Evolutionary conservation across 2,329 filamentous ascomycete species (phyloP).

Genomic region (Arthrocladium fulminans): DNA sequence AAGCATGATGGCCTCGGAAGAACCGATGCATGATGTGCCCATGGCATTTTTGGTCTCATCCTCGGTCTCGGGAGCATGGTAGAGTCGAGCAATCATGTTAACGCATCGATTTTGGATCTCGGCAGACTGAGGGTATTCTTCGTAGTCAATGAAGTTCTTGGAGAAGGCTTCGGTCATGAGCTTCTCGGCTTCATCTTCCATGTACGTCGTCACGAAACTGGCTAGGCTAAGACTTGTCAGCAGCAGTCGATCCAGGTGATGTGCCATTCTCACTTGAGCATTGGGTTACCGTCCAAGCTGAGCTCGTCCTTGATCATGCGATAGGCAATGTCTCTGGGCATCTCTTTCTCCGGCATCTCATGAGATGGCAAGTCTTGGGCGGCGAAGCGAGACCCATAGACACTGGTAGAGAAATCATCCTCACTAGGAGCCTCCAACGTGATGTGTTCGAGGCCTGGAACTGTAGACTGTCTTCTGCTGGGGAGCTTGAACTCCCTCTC

Average conservation of each 20-base stretch:
- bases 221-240: constrained; percentile 54
- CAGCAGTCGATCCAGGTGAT: not conserved
- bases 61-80: constrained; percentile 62
- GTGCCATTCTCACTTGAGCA: constrained; percentile 46
- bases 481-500: constrained; percentile 10
- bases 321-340: constrained; percentile 90
- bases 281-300: constrained; percentile 82
- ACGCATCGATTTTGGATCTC: constrained; percentile 89
- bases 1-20: constrained; percentile 59
- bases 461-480: constrained; percentile 15
- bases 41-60: constrained; percentile 49
- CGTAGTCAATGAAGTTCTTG: constrained; percentile 93
- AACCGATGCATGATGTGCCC: constrained; percentile 81
- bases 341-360: constrained; percentile 82
- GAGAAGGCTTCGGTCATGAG: constrained; percentile 87
- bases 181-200: constrained; percentile 94
- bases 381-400: constrained; percentile 83
- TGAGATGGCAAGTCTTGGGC: constrained; percentile 67
- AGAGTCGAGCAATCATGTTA: constrained; percentile 81
- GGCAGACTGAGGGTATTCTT: constrained; percentile 71
- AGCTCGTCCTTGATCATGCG: constrained; percentile 94
- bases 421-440: constrained; percentile 34
- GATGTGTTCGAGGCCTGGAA: constrained; percentile 28
- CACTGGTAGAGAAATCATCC: constrained; percentile 58
- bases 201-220: constrained; percentile 92